These are phyloP conservation scores for Macrophomina tecta DNA, from an alignment of 2,329 filamentous ascomycete species.

Conservation along the genomic window DNA sequence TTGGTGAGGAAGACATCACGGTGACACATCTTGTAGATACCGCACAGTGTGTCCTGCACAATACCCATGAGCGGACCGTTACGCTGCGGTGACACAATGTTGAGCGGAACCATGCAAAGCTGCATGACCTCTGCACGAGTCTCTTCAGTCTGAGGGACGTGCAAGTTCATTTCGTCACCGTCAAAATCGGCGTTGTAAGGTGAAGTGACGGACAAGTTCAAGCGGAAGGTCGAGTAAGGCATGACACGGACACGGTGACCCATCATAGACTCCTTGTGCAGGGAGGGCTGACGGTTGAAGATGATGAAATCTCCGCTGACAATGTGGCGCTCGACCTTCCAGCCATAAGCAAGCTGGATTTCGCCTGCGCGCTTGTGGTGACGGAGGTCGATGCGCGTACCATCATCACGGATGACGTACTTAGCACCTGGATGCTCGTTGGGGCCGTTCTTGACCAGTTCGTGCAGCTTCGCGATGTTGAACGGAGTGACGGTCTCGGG, in stretches of 20 bases:
- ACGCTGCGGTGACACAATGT: constrained; percentile 97
- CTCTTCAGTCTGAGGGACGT: constrained; percentile 97
- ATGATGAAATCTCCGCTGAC: constrained; percentile 97
- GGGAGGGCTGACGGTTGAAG: constrained; percentile 98
- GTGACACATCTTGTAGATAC: constrained; percentile 95
- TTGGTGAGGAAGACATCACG: constrained; percentile 90
- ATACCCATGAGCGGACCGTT: constrained; percentile 99
- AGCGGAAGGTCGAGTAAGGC: constrained; percentile 97
- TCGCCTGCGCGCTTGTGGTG: constrained; percentile 88
- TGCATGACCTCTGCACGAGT: constrained; percentile 93
- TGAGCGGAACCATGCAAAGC: constrained; percentile 95
- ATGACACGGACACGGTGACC: constrained; percentile 96
- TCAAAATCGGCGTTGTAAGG: constrained; percentile 99
- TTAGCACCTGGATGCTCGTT: constrained; percentile 95
- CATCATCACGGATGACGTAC: constrained; percentile 93
- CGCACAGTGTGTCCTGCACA: constrained; percentile 95
- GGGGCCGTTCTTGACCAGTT: constrained; percentile 89
- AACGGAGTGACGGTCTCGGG: constrained; percentile 97
- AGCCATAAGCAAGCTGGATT: constrained; percentile 90
- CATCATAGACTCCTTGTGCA: constrained; percentile 99
- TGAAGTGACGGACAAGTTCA: constrained; percentile 96
- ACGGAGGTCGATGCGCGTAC: constrained; percentile 91
- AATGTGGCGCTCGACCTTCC: constrained; percentile 98
- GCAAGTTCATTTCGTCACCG: constrained; percentile 99
- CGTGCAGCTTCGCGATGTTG: constrained; percentile 92